Evolutionary conservation across 164 flowering plant species (phyloP).

Genomic region (Kalanchoe fedtschenkoi): DNA sequence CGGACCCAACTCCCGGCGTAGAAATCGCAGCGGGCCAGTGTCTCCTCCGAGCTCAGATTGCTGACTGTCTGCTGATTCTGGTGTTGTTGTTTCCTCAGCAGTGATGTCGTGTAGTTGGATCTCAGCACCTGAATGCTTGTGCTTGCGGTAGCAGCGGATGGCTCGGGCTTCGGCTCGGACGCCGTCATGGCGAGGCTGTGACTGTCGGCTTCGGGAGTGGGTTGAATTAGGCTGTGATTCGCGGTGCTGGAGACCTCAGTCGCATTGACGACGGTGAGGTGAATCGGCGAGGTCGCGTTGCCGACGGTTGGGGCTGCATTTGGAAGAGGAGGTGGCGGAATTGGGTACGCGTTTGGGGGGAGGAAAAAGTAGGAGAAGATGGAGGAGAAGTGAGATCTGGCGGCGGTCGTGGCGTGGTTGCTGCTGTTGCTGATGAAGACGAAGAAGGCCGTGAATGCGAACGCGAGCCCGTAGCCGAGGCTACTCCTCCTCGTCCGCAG

Average conservation of each 20-base stretch:
- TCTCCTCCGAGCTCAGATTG: slow-evolving; percentile 16
- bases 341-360: slow-evolving; percentile 26
- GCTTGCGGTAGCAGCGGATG: neutral
- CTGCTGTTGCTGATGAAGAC: slow-evolving; percentile 37
- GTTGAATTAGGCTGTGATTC: too few species aligned
- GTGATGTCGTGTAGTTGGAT: slow-evolving; percentile 34
- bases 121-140: slow-evolving; percentile 4
- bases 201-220: neutral
- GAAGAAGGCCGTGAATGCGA: slow-evolving; percentile 50
- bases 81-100: slow-evolving; percentile 20
- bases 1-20: slow-evolving; percentile 82
- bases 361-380: slow-evolving; percentile 46
- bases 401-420: slow-evolving; percentile 15
- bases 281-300: neutral
- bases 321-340: neutral
- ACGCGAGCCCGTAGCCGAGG: slow-evolving; percentile 40
- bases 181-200: neutral
- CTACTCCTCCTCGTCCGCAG: slow-evolving; percentile 26
- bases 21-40: slow-evolving; percentile 53
- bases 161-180: neutral
- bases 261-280: too few species aligned
- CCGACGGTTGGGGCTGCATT: neutral
- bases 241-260: too few species aligned
- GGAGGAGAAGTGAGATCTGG: slow-evolving; percentile 41
- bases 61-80: neutral